Evolutionary conservation across 2,329 filamentous ascomycete species (phyloP), one percentile per base, ranked within the genome.

Genomic region (Cladophialophora exuberans): DNA sequence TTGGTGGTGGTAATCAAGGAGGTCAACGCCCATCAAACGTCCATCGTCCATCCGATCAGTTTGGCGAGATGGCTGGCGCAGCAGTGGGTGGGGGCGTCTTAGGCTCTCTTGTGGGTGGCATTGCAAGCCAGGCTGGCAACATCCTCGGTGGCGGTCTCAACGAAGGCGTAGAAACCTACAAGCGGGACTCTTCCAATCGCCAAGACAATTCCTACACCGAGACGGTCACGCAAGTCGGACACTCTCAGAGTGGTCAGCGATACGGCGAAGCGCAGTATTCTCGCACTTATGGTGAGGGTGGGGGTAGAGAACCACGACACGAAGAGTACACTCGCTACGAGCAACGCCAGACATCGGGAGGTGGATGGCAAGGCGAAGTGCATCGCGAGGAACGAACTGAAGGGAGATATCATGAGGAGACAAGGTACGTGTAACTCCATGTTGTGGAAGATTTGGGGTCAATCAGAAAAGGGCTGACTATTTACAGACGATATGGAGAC

Each of bases 51-150:
- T 30, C 42, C n/a, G 55, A 49, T 41, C 64, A 50, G 54, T 59
- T 60, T 54, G 74, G 76, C 65, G 77, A 80, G 64, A 68, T 81
- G 48, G 82, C 81, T 6, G 79, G 80, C 55, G 79, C 85, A 62
- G 83, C 82, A 42, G 79, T 83, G 44, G 83, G 83, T 39, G 84
- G 84, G 43, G 84, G 86, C 45, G 82, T 83, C 9, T 69, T 90
- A 1, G 87, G 88, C 25, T 58, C 54, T 26, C 74, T 96, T 38
- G 77, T 96, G 10, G 86, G 85, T 51, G 83, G 85, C 23, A 72
- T 88, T 28, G 87, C 88, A 23, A 76, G 79, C 25, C 78, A 75
- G 22, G 72, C 82, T 57, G 22, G 79, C 30, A 83, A 83, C 33
- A 51, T 63, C 17, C 79, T 95, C 6, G 83, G 85, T 9, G 80